Evolutionary conservation across 2,329 filamentous ascomycete species (phyloP), one percentile per base, ranked within the genome.

Genomic region (Trichoderma koningiopsis): DNA sequence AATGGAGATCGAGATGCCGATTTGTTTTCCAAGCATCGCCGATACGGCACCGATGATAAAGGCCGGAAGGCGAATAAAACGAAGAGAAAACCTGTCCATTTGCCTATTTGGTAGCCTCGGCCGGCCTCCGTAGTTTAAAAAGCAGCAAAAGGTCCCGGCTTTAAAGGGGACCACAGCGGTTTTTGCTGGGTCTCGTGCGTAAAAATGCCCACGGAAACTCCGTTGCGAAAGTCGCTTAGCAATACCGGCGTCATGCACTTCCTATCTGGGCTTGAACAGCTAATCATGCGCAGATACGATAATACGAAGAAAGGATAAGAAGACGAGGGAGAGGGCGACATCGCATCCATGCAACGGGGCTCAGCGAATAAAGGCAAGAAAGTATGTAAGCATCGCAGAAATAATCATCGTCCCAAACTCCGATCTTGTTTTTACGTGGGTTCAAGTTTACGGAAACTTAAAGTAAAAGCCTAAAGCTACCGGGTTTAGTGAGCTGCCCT

Each of bases 171-270:
- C 40, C 6, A 19, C 40, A 10, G n/a, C 22, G 52, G 52, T 14
- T 29, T 29, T 19, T 27, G 52, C 8, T 27, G 27, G 40, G 40
- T 43, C 40, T 43, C n/a, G 19, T 43, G 40, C 40, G 19, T 13
- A 4, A 8, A n/a, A 37, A 60, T 22, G 40, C 33, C 60, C 61
- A 64, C 33, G 61, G 61, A 64, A 64, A 55, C 61, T 64, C 61
- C 61, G 61, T 55, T 29, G 52, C 49, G 52, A 5, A 24, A 14
- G 14, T 52, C 33, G 40, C 49, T 62, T 62, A 52, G 22, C 43
- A 62, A 62, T 55, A 6, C n/a, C 5, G 4, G n/a, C 47, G 43
- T 49, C 22, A 24, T 49, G 8, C 16, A n/a, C 47, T 49, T 22
- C 47, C n/a, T 49, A 24, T 49, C 47, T 49, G n/a, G 47, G 47